Percentiles rank a stretch among this genome's conserved stretches.
phyloP scores from a whole-genome alignment of 345 rosid species.

The Nephelium lappaceum region DNA sequence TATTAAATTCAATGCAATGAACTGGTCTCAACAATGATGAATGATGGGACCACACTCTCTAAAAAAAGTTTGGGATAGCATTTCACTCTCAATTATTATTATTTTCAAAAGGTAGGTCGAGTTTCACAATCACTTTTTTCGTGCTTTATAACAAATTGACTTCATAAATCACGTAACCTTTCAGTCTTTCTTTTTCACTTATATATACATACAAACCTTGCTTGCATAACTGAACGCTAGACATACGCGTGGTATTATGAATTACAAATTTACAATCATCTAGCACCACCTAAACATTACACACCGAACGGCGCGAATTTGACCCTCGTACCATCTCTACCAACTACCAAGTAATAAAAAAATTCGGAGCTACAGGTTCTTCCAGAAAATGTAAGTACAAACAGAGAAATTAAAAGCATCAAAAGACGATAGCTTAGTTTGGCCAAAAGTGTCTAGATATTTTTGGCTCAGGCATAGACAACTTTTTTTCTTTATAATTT shows the following conservation, averaged over 20 bases:
- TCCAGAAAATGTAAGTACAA: background rate
- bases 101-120: conserved; percentile 47
- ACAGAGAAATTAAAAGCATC: background rate
- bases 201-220: background rate
- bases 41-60: conserved; percentile 35
- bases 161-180: background rate
- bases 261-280: background rate
- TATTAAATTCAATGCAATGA: conserved; percentile 14
- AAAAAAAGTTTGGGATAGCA: conserved; percentile 20
- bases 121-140: conserved; percentile 41
- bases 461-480: background rate
- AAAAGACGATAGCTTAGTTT: too few relatives aligned
- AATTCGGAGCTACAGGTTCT: background rate
- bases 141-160: conserved; percentile 12
- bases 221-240: conserved; percentile 10
- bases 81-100: conserved; percentile 33
- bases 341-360: conserved; percentile 5
- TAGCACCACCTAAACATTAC: background rate
- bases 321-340: background rate
- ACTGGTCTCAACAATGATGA: conserved; percentile 32
- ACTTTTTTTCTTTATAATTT: too few relatives aligned
- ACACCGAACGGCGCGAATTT: conserved; percentile 2
- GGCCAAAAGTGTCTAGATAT: background rate
- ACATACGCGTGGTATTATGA: background rate
- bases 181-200: background rate